Conservation (phyloP, 441 rosid genomes). For the Eutrema salsugineum region DNA sequence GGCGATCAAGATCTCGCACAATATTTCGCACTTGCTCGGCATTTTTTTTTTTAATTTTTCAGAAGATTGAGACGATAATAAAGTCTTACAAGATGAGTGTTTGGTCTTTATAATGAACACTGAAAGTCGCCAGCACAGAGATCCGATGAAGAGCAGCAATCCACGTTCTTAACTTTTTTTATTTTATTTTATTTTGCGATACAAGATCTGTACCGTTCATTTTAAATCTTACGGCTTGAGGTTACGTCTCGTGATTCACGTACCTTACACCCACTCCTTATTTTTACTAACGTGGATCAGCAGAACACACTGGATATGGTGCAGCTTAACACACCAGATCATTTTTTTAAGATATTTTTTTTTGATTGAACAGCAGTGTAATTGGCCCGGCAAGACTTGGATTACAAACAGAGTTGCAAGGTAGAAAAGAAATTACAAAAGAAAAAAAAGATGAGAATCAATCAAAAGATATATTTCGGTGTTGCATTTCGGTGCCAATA, state of each 20-base stretch:
- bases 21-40: conserved; percentile 57
- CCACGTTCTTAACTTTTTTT: no score
- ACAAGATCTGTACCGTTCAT: conserved; percentile 14
- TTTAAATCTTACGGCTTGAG: conserved; percentile 4
- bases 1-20: conserved; percentile 78
- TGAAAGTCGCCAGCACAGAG: background rate
- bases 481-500: background rate
- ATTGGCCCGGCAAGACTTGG: no score
- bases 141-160: background rate
- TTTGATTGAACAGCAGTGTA: no score
- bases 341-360: background rate
- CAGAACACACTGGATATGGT: background rate
- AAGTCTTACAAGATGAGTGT: background rate
- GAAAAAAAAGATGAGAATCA: background rate
- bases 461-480: no score
- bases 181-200: no score
- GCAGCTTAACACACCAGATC: background rate
- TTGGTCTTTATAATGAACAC: background rate
- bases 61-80: background rate
- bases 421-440: background rate
- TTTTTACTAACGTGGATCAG: background rate
- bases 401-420: background rate
- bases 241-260: conserved; percentile 8
- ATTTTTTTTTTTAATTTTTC: conserved; percentile 9
- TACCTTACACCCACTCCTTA: background rate